phyloP scores from a whole-genome alignment of 176 grass and related monocot genomes.

The Carex scoparia region DNA sequence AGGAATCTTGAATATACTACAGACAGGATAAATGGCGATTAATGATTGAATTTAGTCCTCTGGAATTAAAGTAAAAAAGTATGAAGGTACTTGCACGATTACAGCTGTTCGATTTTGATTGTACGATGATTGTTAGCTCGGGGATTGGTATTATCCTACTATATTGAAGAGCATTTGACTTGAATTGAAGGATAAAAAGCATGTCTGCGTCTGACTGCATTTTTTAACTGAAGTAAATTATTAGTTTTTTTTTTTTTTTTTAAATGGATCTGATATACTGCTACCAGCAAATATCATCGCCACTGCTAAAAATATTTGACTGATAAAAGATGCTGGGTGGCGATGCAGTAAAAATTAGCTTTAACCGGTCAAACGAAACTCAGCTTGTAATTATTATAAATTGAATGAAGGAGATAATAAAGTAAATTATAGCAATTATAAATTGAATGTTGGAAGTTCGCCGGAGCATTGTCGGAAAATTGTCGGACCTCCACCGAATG shows the following conservation, averaged over 20 bases:
- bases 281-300: no score
- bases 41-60: neutral
- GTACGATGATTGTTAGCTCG: neutral
- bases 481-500: no score
- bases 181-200: neutral
- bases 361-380: no score
- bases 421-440: no score
- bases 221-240: neutral
- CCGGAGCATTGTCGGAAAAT: no score
- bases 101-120: neutral
- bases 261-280: no score
- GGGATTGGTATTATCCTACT: neutral
- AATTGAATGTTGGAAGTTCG: no score
- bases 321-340: no score
- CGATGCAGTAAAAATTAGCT: no score
- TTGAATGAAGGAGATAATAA: no score
- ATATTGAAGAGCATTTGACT: conserved; percentile 6
- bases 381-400: no score
- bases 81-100: neutral
- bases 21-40: conserved; percentile 1
- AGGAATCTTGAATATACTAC: conserved; percentile 1
- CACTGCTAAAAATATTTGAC: no score
- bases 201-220: conserved; percentile 6
- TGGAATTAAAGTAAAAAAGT: neutral
- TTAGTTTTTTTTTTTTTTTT: neutral